phyloP scores from a whole-genome alignment of 345 rosid species.

The Rhodomyrtus tomentosa region DNA sequence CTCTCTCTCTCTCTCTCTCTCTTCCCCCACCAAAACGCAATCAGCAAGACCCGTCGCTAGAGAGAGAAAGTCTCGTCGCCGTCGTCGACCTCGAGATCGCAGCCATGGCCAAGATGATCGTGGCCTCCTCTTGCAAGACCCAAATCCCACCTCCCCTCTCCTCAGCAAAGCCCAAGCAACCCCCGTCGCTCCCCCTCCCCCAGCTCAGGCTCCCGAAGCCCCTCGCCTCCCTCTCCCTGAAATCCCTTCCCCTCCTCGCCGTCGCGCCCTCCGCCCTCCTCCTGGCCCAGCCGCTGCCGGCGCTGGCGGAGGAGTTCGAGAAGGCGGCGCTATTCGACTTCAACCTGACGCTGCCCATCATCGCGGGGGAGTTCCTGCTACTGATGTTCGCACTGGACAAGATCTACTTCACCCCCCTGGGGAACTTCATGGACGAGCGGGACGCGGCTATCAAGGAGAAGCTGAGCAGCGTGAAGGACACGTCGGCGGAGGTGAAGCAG shows the following conservation, averaged over 20 bases:
- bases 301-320: constrained; percentile 70
- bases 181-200: constrained; percentile 15
- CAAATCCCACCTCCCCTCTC: constrained; percentile 12
- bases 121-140: constrained; percentile 45
- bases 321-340: constrained; percentile 92
- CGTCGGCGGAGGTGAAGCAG: constrained; percentile 69
- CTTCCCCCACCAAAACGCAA: not conserved
- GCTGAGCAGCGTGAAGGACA: constrained; percentile 71
- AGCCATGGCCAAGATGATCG: constrained; percentile 69
- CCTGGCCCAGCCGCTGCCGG: constrained; percentile 27
- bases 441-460: constrained; percentile 72
- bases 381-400: constrained; percentile 88
- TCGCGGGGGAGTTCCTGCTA: constrained; percentile 64
- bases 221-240: constrained; percentile 31
- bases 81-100: not conserved
- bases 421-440: constrained; percentile 81
- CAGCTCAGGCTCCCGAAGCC: constrained; percentile 26
- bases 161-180: constrained; percentile 18
- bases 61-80: not conserved
- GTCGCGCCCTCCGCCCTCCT: constrained; percentile 41
- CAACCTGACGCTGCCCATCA: constrained; percentile 84
- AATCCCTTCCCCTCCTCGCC: constrained; percentile 55
- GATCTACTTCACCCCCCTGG: constrained; percentile 67
- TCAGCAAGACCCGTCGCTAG: not conserved
- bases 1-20: not conserved